Evolutionary conservation across 169 alveolate species (phyloP), one percentile per base, ranked within the genome.

Genomic region (Plasmodium blacklocki): DNA sequence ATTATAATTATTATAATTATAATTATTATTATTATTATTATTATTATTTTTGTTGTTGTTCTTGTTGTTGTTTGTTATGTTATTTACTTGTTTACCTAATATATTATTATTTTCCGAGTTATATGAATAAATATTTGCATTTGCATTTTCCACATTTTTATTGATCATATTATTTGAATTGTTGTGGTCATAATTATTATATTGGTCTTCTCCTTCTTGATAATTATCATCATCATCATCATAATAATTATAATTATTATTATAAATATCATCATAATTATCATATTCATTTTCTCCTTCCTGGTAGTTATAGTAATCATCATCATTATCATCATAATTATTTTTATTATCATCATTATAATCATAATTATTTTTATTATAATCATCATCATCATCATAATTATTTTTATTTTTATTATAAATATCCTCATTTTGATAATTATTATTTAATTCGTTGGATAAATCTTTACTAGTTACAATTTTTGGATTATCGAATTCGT

Each of bases 341-440:
- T 19, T 1, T 45, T 75, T 66, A 11, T 59, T 43, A 29, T 19
- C n/a, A 29, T 64, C 19, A 18, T 26, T 52, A 14, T 73, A 2
- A 15, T 56, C 11, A 1, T 3, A 7, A 50, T 75, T 64, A 19
- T 19, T 1, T 45, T 75, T 66, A 11, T 59, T 15, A 60, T 73
- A 56, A 12, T 74, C 88, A 15, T 54, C 54, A 52, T 15, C 15
- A 23, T 58, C 58, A n/a, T 68, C 76, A 1, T 43, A 14, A 12
- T 39, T 26, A 29, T n/a, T 18, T 15, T 59, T 49, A 18, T 56
- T 60, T 45, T 56, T 21, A 56, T 56, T 56, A 56, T 56, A 12
- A 56, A 8, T 56, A 2, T 56, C 21, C 4, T 66, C 89, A 43
- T 54, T 80, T 8, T 12, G 52, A 21, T 80, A 63, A 2, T 23